Base-by-base conservation (phyloP, 2,329 filamentous ascomycete genomes). In the Orbilia ellipsospora region DNA sequence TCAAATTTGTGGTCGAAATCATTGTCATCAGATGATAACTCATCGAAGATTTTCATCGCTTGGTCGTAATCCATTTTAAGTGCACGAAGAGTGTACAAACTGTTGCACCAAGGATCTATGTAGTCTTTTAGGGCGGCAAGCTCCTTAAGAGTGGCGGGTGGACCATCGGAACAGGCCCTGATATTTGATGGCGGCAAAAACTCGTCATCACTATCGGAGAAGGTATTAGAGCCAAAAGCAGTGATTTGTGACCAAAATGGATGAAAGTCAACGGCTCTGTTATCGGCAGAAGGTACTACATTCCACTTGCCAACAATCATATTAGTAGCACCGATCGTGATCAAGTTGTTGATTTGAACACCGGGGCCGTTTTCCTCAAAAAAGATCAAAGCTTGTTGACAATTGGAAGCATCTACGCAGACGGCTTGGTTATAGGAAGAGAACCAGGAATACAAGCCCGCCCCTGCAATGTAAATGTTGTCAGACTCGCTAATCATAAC, bases 1-100 rank as follows among this genome's bases (percentile, higher is more conserved):
- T 68, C 52, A 78, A 80, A 80, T 28, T 78, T 80, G 10, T 76
- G 42, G 67, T 80, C 79, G 66, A 80, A 80, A 16, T 75, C 77
- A 44, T 70, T 60, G 16, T 59, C 36, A 2, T 26, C 12, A 10
- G 23, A 23, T 4, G 23, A 23, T 23, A 54, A 10, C 16, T 28
- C n/a, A 10, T 54, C 4, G n/a, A 12, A 54, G 2, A 6, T 1
- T 12, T 7, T 28, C 6, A 54, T 54, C 7, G 51, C 16, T 2
- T 1, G 4, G n/a, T 54, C 51, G 51, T 54, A 54, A 28, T 12
- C 20, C 1, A 1, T 54, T 10, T 54, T 54, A 20, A 54, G 51
- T 12, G 51, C n/a, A 1, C 18, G 7, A 28, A 54, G 51, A 8
- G 20, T 28, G 13, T 54, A 54, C 18, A 23, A 1, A 18, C 51